A percentile compares a stretch with the other conserved stretches of the same genome.
These are phyloP conservation scores for Aristolochia californica DNA, from an alignment of 164 flowering plant species.

Conservation along the genomic window DNA sequence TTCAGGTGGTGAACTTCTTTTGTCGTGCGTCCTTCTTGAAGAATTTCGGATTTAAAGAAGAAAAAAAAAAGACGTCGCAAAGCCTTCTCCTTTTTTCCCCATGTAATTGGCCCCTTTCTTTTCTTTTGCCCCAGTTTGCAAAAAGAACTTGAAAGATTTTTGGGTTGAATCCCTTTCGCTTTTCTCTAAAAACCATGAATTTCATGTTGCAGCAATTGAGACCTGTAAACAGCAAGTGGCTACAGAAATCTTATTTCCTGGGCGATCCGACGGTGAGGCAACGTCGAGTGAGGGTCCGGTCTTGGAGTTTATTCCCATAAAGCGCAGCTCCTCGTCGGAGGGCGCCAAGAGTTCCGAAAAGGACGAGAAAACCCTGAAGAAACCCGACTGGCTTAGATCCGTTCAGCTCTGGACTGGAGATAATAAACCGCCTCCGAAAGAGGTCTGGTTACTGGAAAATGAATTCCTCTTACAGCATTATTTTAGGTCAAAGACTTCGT, in stretches of 20 bases:
- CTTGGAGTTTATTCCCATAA: conserved; percentile 64
- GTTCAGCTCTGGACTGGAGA: conserved; percentile 69
- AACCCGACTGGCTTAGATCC: conserved; percentile 77
- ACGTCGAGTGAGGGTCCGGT: conserved; percentile 45
- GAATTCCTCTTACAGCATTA: no score
- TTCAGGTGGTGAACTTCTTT: no score
- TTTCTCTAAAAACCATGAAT: background rate
- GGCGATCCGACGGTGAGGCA: conserved; percentile 51
- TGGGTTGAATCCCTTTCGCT: background rate
- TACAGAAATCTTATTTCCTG: conserved; percentile 11
- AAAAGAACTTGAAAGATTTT: no score
- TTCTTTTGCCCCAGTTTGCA: no score
- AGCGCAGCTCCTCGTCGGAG: conserved; percentile 16
- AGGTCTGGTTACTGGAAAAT: conserved; percentile 2
- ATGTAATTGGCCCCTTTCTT: background rate
- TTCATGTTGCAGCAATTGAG: conserved; percentile 8
- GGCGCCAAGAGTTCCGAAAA: conserved; percentile 5
- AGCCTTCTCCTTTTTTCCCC: background rate
- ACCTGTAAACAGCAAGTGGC: conserved; percentile 9
- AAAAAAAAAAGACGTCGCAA: no score
- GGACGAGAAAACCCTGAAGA: conserved; percentile 22
- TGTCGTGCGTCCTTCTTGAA: no score
- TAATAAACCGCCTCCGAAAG: conserved; percentile 33
- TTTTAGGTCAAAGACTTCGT: no score
- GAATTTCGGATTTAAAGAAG: no score